Conservation (phyloP, 768 basidiomycete genomes). For the Clitopilus passeckerianus region DNA sequence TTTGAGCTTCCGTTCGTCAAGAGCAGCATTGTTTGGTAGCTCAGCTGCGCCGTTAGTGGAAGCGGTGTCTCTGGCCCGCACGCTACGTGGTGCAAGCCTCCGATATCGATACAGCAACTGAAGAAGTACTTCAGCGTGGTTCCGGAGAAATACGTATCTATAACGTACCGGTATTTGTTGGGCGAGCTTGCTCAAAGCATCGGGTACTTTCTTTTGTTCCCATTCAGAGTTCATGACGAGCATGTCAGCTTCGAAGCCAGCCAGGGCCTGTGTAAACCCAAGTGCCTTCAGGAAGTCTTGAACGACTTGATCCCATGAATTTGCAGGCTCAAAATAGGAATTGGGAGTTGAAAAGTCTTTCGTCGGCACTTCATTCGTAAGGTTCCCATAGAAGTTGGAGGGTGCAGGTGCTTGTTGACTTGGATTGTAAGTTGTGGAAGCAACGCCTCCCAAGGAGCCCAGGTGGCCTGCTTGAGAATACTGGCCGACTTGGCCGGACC, state of each 20-base stretch:
- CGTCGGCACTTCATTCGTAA: too few relatives aligned
- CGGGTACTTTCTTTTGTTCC: constrained; percentile 54
- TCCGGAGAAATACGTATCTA: too few relatives aligned
- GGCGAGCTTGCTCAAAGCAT: constrained; percentile 47
- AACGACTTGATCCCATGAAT: constrained; percentile 54
- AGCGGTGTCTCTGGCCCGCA: constrained; percentile 1
- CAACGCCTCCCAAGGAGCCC: too few relatives aligned
- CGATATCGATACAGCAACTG: too few relatives aligned
- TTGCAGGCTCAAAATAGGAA: background rate
- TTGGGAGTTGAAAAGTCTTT: background rate
- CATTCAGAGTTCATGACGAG: constrained; percentile 63
- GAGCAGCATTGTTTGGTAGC: constrained; percentile 14
- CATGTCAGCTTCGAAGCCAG: constrained; percentile 68
- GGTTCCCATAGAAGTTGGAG: too few relatives aligned
- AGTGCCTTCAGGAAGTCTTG: constrained; percentile 48
- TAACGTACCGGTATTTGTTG: constrained; percentile 45
- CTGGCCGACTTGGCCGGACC: too few relatives aligned
- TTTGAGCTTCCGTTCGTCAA: constrained; percentile 69
- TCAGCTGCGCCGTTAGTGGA: background rate
- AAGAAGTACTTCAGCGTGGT: too few relatives aligned
- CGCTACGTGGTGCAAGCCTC: too few relatives aligned
- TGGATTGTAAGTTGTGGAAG: too few relatives aligned
- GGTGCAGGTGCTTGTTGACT: too few relatives aligned
- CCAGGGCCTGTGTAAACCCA: constrained; percentile 52
- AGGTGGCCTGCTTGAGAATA: too few relatives aligned